Evolutionary conservation across 148 eudicot species (phyloP), one percentile per base, ranked within the genome.

Genomic region (Euryodendron excelsum): DNA sequence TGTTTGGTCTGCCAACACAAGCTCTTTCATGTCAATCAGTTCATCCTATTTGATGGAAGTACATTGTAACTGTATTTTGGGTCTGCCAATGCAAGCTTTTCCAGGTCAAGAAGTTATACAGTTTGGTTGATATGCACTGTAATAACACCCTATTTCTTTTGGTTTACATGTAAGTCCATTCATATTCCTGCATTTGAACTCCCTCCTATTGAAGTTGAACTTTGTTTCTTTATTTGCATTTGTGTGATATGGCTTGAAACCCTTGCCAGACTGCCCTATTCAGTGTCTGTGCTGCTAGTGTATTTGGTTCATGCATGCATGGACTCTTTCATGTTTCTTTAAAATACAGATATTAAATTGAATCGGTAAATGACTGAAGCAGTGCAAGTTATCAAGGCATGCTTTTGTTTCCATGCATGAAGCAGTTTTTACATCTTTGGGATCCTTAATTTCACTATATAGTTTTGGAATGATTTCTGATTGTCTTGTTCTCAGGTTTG

Each of bases 401-500:
- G n/a, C n/a, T n/a, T n/a, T 36, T 39, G 48, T 66, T 37, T 10
- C 52, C 72, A 23, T 41, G 25, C 52, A 37, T 41, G 20, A 25
- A 5, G 37, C 58, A 47, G 28, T 0, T 2, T 50, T 30, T 47
- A 45, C 25, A 28, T 50, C 39, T 48, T 50, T 30, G 60, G 25
- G 60, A 50, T 59, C 21, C 53, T 15, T 21, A 59, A 44, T 60
- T 39, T 30, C 76, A 33, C 5, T 55, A 23, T 67, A 39, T 74
- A 33, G 17, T 74, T 15, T 5, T 31, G 48, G 53, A 68, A 41
- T 30, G 50, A 14, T 34, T 56, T 47, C 37, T 67, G 31, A 66
- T 28, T 64, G 50, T 78, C 69, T 71, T 58, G 20, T 68, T 59
- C 28, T 76, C 86, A 96, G 99, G 89, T 96, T 90, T 87, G 98